A percentile compares a stretch with the other conserved stretches of the same genome.
Conservation (phyloP, 805 yeast genomes). For the Cyberlindnera americana region DNA sequence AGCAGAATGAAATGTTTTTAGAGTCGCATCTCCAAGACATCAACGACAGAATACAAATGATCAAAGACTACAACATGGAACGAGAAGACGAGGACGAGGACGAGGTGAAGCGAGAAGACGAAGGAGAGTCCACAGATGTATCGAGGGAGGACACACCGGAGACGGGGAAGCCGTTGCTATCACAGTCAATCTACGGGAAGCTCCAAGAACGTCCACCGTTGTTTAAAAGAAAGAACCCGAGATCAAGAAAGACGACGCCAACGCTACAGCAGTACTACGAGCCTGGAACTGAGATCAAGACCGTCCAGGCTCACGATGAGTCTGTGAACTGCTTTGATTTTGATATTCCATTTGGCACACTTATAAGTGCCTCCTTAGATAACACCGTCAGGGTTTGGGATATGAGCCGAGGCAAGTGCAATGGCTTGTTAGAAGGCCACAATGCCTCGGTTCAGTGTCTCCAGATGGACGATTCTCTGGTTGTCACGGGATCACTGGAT, state of each 20-base stretch:
- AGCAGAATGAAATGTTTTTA: constrained; percentile 54
- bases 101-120: not conserved
- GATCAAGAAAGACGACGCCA: constrained; percentile 50
- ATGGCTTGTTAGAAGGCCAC: constrained; percentile 59
- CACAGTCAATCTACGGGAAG: constrained; percentile 43
- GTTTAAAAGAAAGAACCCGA: constrained; percentile 29
- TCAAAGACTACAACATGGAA: constrained; percentile 38
- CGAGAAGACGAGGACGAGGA: constrained; percentile 26
- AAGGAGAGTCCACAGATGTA: constrained; percentile 2
- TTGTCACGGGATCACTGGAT: constrained; percentile 58
- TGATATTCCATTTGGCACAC: constrained; percentile 69
- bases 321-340: constrained; percentile 58
- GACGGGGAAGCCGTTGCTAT: constrained; percentile 30
- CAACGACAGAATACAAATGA: constrained; percentile 40
- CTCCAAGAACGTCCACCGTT: constrained; percentile 34
- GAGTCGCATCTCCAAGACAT: constrained; percentile 46
- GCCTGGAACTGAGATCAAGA: constrained; percentile 52
- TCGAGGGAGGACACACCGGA: constrained; percentile 17
- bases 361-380: constrained; percentile 77
- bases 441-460: constrained; percentile 54
- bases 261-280: constrained; percentile 62
- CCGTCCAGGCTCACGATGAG: constrained; percentile 50
- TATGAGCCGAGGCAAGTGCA: constrained; percentile 49
- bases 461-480: constrained; percentile 50
- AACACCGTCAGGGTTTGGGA: constrained; percentile 85